These are phyloP conservation scores for Solanum chaucha DNA, from an alignment of 257 asterid genomes.

Conservation along the genomic window DNA sequence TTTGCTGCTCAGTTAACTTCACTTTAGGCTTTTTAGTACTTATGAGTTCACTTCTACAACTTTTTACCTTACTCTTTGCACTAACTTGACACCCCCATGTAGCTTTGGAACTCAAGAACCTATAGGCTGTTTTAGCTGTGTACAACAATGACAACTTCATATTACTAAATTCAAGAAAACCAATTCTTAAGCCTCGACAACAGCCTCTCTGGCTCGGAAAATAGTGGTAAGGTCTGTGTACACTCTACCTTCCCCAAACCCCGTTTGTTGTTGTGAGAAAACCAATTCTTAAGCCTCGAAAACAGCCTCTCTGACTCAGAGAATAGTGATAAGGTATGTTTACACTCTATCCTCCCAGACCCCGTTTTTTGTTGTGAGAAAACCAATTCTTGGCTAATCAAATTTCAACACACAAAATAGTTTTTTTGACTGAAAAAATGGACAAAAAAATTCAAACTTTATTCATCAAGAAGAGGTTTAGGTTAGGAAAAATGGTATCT, in stretches of 20 bases:
- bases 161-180: neutral
- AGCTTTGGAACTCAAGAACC: slow-evolving; percentile 33
- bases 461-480: neutral
- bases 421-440: neutral
- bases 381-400: neutral
- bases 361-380: neutral
- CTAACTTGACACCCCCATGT: slow-evolving; percentile 1
- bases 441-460: neutral
- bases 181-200: neutral
- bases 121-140: slow-evolving; percentile 19
- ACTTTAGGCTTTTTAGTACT: slow-evolving; percentile 14
- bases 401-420: neutral
- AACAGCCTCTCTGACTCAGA: neutral
- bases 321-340: too few relatives aligned
- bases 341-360: neutral
- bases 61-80: slow-evolving; percentile 13
- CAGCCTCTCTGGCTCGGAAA: too few relatives aligned
- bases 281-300: neutral
- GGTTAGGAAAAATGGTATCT: neutral
- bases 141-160: slow-evolving; percentile 33
- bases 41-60: slow-evolving; percentile 1
- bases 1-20: slow-evolving; percentile 56
- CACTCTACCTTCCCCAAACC: neutral
- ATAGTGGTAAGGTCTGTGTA: too few relatives aligned
- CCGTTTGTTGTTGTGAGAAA: neutral